Evolutionary conservation across 208 protist genomes (phyloP).

Genomic region (Leishmania tropica): DNA sequence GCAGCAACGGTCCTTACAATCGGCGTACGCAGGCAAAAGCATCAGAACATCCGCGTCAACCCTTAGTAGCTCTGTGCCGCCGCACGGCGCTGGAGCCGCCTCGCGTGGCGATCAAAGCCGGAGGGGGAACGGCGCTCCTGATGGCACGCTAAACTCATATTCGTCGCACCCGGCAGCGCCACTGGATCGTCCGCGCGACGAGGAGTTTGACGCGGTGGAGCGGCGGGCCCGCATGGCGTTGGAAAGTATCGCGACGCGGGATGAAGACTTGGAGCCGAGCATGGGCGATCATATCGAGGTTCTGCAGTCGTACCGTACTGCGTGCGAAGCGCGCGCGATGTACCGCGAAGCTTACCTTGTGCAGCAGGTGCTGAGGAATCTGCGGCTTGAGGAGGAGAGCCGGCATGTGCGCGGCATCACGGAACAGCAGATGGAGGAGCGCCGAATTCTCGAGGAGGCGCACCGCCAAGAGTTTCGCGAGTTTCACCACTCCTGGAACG

Average conservation of each 20-base stretch:
- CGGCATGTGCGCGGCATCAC: slow-evolving; percentile 85
- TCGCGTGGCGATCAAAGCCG: neutral
- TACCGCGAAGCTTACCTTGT: slow-evolving; percentile 94
- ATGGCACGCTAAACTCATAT: slow-evolving; percentile 4
- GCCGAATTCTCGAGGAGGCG: slow-evolving; percentile 75
- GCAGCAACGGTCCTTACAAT: neutral
- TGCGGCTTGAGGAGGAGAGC: slow-evolving; percentile 91
- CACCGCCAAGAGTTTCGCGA: slow-evolving; percentile 88
- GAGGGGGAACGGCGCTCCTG: neutral
- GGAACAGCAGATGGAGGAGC: slow-evolving; percentile 89
- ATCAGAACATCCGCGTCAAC: neutral
- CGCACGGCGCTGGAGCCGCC: neutral
- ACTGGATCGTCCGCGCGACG: slow-evolving; percentile 28
- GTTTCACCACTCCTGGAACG: slow-evolving; percentile 91
- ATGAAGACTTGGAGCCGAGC: slow-evolving; percentile 37
- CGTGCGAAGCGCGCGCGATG: slow-evolving; percentile 79
- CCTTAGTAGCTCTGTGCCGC: neutral
- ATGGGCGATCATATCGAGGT: slow-evolving; percentile 60
- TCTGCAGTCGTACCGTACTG: slow-evolving; percentile 78
- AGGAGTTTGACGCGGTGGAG: slow-evolving; percentile 57
- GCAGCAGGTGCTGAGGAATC: slow-evolving; percentile 88
- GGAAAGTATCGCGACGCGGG: slow-evolving; percentile 69
- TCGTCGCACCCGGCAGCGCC: slow-evolving; percentile 4
- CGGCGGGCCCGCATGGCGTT: slow-evolving; percentile 62
- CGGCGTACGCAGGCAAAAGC: neutral